Evolutionary conservation across 116 monocot genomes (phyloP), one percentile per base, ranked within the genome.

Genomic region (Thalassia testudinum): DNA sequence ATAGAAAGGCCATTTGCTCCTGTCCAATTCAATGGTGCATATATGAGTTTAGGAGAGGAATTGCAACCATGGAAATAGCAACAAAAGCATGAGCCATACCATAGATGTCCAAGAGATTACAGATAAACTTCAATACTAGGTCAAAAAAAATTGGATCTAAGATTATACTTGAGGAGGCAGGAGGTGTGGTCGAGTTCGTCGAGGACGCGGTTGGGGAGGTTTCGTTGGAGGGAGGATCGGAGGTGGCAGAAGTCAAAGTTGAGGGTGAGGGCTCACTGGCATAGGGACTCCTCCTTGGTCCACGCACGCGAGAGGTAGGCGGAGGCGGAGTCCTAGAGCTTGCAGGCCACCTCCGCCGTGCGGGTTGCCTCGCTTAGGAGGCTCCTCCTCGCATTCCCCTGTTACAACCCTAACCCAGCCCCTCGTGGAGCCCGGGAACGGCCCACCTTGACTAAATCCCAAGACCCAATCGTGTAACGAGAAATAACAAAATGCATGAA

Each of bases 271-370:
- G 93, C 87, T 0, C 80, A 62, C 61, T 72, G 80, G 15, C 93
- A 72, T 23, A 93, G 72, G 22, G 66, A 59, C 54, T 83, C 75
- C 63, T 92, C 92, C 29, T 87, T 87, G 54, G 62, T 72, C 75
- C 63, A 74, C 21, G 81, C 59, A 14, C 69, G 24, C 20, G 93
- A 76, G 50, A 87, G 57, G 26, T 81, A 60, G 37, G 70, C 58
- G 21, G 88, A 62, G 23, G 78, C 78, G 2, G 93, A 70, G 44
- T 95, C 93, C 76, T 84, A 78, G 19, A 95, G 70, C 76, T 84
- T 84, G 44, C 81, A 38, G 21, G 87, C 93, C 43, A 54, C 43
- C 52, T 87, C 93, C 16, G 34, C 71, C 21, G 76, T 57, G 37
- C 81, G 63, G 26, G 62, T 50, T 50, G 74, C 75, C 68, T 81